Base-by-base conservation (phyloP, 768 basidiomycete genomes). In the Trametes villosa region DNA sequence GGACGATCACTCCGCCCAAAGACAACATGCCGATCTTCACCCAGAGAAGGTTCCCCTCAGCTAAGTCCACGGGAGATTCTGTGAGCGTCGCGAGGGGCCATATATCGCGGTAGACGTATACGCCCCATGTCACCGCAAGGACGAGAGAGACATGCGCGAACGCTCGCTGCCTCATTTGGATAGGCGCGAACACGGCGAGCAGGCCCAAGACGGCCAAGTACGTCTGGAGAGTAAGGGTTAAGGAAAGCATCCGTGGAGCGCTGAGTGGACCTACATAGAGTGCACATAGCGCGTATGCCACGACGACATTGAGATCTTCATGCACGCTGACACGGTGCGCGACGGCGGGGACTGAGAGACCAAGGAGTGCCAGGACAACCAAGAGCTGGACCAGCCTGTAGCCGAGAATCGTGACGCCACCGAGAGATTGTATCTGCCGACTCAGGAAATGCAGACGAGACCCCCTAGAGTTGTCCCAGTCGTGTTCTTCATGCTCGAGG, bases 71-170 rank as follows among this genome's bases (percentile, higher is more conserved):
- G 2, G 80, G 78, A 11, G 31, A 11, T 8, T 73, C 64, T 27
- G 68, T 63, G 56, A 68, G 73, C 0, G 78, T 80, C 17, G 71
- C 67, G 1, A 80, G 64, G 1, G 80, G 80, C 70, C 72, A 80
- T 4, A 82, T 33, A 24, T 71, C 65, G 24, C 79, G 71, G 62
- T 78, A 79, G 17, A 68, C 60, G 63, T 75, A 81, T 8, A 77
- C 68, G 15, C 52, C 59, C 66, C 72, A 78, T 4, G 67, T 68
- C 36, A 68, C 53, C 24, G 77, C 53, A 5, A 79, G 65, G 6
- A 79, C 67, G 44, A 66, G 66, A 50, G 71, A 69, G 36, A 75
- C 69, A 57, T 78, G 78, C 9, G 66, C 65, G 59, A 67, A 68
- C 15, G 71, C 63, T 18, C 68, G 66, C 11, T 63, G 30, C 17